These are phyloP conservation scores for Rhodotorula sphaerocarpa DNA, from an alignment of 768 basidiomycete species.

Conservation along the genomic window DNA sequence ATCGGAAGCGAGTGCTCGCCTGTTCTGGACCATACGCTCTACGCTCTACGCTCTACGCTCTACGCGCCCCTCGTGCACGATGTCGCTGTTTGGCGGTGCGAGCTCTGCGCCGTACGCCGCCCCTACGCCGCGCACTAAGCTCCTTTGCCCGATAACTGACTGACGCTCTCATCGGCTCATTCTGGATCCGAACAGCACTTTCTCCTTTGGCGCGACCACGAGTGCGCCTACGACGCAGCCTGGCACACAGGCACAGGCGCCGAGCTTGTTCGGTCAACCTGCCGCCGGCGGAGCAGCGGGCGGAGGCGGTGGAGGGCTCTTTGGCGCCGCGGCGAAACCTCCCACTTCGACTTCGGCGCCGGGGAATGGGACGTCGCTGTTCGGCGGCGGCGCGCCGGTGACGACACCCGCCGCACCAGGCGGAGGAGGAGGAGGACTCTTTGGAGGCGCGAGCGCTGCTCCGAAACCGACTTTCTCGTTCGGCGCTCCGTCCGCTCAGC, in stretches of 20 bases:
- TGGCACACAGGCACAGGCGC: neutral
- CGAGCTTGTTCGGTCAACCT: neutral
- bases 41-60: too few species aligned
- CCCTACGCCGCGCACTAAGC: neutral
- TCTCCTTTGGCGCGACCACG: neutral
- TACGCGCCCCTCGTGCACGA: too few species aligned
- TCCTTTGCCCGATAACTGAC: neutral
- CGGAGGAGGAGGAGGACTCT: slow-evolving; percentile 1
- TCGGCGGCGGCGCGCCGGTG: neutral
- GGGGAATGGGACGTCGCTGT: slow-evolving; percentile 9
- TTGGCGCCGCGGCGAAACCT: too few species aligned
- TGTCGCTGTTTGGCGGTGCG: slow-evolving; percentile 19
- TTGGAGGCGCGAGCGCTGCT: neutral
- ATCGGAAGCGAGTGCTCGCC: too few species aligned
- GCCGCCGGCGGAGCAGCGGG: too few species aligned
- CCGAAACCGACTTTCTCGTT: slow-evolving; percentile 20
- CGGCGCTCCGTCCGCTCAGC: neutral
- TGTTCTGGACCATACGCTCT: too few species aligned
- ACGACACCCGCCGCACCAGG: neutral
- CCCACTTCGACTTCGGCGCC: neutral
- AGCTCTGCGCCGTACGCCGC: neutral
- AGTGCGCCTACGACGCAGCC: neutral
- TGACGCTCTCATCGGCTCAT: too few species aligned
- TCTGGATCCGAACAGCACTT: neutral
- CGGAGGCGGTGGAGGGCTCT: neutral